Conservation (phyloP, 2,329 filamentous ascomycete genomes). For the Ascochyta koolunga region DNA sequence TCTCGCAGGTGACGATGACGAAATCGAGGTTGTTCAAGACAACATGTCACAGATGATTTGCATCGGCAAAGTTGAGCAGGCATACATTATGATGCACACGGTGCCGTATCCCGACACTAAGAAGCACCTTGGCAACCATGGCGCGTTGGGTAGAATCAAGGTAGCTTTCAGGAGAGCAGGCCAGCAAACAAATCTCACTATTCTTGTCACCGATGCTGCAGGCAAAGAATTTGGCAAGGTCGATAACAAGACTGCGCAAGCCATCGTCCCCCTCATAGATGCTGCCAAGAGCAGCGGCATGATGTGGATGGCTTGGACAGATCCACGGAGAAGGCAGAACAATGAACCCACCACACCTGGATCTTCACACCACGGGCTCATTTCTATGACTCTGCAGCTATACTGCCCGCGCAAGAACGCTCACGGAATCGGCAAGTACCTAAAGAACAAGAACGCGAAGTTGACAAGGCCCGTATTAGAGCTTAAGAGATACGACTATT, state of each 20-base stretch:
- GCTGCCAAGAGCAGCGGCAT: conserved; percentile 63
- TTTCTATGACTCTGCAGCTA: conserved; percentile 72
- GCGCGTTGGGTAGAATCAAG: conserved; percentile 71
- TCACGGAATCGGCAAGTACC: conserved; percentile 68
- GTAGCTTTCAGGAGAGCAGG: conserved; percentile 69
- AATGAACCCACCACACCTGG: conserved; percentile 54
- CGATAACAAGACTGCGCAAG: conserved; percentile 69
- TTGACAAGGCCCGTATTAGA: conserved; percentile 67
- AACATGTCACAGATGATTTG: conserved; percentile 75
- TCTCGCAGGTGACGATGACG: conserved; percentile 62
- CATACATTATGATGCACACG: conserved; percentile 68
- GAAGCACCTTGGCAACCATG: conserved; percentile 62
- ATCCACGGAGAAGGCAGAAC: conserved; percentile 66
- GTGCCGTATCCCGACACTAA: conserved; percentile 74
- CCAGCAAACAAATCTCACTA: conserved; percentile 64
- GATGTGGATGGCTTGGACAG: conserved; percentile 74
- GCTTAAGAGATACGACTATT: conserved; percentile 70
- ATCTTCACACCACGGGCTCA: conserved; percentile 27
- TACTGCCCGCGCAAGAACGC: conserved; percentile 76
- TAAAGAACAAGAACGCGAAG: conserved; percentile 70
- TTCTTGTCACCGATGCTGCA: conserved; percentile 76
- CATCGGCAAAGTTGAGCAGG: conserved; percentile 76
- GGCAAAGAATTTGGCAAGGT: conserved; percentile 76
- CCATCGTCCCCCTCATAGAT: conserved; percentile 76
- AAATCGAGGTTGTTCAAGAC: conserved; percentile 64